These are phyloP conservation scores for Strigomonas oncopelti DNA, from an alignment of 208 protist species.

Conservation along the genomic window DNA sequence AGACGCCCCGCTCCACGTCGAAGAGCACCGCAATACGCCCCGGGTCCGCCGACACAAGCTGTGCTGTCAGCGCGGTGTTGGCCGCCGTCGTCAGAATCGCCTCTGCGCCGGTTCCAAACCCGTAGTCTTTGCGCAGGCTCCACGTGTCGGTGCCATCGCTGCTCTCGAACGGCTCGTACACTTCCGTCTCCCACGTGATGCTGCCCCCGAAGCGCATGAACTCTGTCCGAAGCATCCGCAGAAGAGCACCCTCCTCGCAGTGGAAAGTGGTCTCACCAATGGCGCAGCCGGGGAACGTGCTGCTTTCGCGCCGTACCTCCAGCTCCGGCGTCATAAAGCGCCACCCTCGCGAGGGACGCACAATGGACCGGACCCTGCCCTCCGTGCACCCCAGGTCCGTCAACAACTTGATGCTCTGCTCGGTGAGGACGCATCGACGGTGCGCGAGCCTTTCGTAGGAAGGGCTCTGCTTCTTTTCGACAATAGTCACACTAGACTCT, in stretches of 20 bases:
- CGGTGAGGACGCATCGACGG: constrained; percentile 64
- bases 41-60: constrained; percentile 67
- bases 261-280: constrained; percentile 64
- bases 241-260: constrained; percentile 55
- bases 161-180: constrained; percentile 59
- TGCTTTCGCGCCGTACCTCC: constrained; percentile 39
- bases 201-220: constrained; percentile 72
- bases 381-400: constrained; percentile 67
- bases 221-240: constrained; percentile 61
- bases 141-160: constrained; percentile 63
- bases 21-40: constrained; percentile 57
- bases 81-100: constrained; percentile 61
- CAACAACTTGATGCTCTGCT: constrained; percentile 66
- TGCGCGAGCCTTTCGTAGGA: constrained; percentile 35
- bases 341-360: constrained; percentile 55
- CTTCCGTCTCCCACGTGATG: constrained; percentile 58
- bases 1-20: constrained; percentile 50
- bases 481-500: constrained; percentile 66
- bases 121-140: constrained; percentile 71
- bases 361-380: constrained; percentile 32
- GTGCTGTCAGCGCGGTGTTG: constrained; percentile 22
- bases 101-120: constrained; percentile 49
- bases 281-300: constrained; percentile 66
- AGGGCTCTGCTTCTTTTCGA: constrained; percentile 49
- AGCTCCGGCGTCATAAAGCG: constrained; percentile 50